Evolutionary conservation across 2,329 filamentous ascomycete species (phyloP).

Genomic region (Verticillium nubilum): DNA sequence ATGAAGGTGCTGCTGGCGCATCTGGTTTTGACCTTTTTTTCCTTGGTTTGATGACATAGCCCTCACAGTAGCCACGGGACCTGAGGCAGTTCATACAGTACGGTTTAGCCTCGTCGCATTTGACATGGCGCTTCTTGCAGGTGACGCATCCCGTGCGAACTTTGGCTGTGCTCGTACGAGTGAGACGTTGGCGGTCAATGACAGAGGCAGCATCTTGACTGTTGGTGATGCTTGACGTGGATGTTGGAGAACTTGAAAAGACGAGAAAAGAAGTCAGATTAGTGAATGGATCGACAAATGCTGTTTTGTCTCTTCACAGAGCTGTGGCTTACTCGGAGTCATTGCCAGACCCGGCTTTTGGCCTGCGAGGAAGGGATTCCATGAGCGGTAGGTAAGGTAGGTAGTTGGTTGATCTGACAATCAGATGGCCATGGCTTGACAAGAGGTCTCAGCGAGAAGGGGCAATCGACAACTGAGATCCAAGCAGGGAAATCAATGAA

Average conservation of each 20-base stretch:
- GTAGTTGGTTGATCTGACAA: no score
- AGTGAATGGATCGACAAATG: not conserved
- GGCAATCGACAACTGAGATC: no score
- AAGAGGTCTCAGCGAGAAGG: not conserved
- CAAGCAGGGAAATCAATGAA: no score
- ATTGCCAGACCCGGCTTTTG: not conserved
- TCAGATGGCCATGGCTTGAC: not conserved
- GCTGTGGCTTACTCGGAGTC: not conserved
- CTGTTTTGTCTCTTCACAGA: not conserved
- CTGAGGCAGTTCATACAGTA: constrained; percentile 30
- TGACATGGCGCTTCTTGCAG: constrained; percentile 28
- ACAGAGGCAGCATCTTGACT: not conserved
- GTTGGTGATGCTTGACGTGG: not conserved
- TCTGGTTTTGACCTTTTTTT: constrained; percentile 3
- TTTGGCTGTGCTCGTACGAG: constrained; percentile 10
- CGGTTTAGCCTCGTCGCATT: constrained; percentile 35
- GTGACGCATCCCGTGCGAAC: constrained; percentile 11
- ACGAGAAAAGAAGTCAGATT: not conserved
- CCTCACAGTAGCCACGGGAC: constrained; percentile 12
- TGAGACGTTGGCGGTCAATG: not conserved
- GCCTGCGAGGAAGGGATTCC: not conserved
- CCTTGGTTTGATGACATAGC: constrained; percentile 9
- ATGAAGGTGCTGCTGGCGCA: not conserved
- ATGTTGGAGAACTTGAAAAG: not conserved
- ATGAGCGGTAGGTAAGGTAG: not conserved